A percentile compares a stretch with the other conserved stretches of the same genome.
Conservation (phyloP, 1,284 basidiomycete genomes). For the Leccinum proliferum region DNA sequence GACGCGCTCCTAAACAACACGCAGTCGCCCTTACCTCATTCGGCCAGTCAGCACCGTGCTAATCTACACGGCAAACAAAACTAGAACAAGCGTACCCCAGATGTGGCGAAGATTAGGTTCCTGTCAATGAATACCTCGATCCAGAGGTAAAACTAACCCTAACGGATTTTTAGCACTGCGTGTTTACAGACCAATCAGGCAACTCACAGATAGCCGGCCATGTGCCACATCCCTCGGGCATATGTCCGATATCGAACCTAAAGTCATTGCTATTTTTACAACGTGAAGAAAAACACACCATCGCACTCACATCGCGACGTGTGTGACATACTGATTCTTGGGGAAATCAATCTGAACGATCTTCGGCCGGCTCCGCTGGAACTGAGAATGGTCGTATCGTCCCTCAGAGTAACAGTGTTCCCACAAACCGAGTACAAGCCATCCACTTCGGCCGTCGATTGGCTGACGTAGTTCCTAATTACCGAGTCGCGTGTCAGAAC, state of each 20-base stretch:
- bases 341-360: slow-evolving; percentile 31
- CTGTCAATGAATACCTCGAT: slow-evolving; percentile 1
- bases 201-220: slow-evolving; percentile 34
- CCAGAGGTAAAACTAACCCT: slow-evolving; percentile 16
- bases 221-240: slow-evolving; percentile 35
- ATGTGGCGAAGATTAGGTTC: background rate
- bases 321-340: slow-evolving; percentile 26
- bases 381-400: slow-evolving; percentile 27
- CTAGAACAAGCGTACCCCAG: slow-evolving; percentile 11
- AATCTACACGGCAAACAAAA: background rate
- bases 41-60: slow-evolving; percentile 16
- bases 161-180: background rate
- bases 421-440: slow-evolving; percentile 44
- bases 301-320: slow-evolving; percentile 32
- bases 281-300: no score
- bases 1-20: background rate
- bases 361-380: slow-evolving; percentile 30
- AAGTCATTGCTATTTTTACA: background rate
- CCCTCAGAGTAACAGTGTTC: slow-evolving; percentile 39
- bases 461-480: slow-evolving; percentile 45
- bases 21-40: slow-evolving; percentile 2
- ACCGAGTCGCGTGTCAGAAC: background rate
- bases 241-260: slow-evolving; percentile 34
- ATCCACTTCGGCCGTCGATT: slow-evolving; percentile 35
- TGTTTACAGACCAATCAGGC: background rate